A percentile compares a stretch with the other conserved stretches of the same genome.
phyloP scores from a whole-genome alignment of 2,329 filamentous ascomycete species.

The Pseudocercospora fijiensis region DNA sequence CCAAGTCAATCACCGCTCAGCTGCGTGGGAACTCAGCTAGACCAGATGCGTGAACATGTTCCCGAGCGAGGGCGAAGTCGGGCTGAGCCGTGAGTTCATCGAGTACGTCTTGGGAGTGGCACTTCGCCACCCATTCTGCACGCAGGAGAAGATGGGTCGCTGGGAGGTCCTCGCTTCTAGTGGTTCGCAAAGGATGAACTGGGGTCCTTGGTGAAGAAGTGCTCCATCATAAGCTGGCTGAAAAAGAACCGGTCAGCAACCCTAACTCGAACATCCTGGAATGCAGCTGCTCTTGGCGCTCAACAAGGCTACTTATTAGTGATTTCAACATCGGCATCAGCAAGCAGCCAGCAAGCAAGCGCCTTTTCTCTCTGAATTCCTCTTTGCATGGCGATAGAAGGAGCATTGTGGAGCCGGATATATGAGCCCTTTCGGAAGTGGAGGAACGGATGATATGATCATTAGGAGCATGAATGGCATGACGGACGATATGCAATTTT shows the following conservation, averaged over 20 bases:
- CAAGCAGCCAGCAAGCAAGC: neutral
- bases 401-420: conserved; percentile 1
- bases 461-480: conserved; percentile 12
- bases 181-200: conserved; percentile 28
- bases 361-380: neutral
- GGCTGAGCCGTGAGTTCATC: conserved; percentile 29
- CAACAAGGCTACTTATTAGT: neutral
- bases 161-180: conserved; percentile 31
- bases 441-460: conserved; percentile 13
- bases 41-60: conserved; percentile 27
- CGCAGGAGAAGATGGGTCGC: conserved; percentile 29
- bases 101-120: conserved; percentile 32
- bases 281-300: neutral
- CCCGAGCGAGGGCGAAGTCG: conserved; percentile 24
- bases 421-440: neutral
- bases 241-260: neutral
- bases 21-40: conserved; percentile 25
- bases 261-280: neutral
- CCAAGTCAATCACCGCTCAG: conserved; percentile 18
- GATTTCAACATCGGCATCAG: neutral
- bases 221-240: neutral
- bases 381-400: conserved; percentile 18
- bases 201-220: conserved; percentile 34
- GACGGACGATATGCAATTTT: neutral
- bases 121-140: conserved; percentile 30